phyloP scores from a whole-genome alignment of 495 filamentous ascomycete genomes.

The Penicillium maclennaniae region DNA sequence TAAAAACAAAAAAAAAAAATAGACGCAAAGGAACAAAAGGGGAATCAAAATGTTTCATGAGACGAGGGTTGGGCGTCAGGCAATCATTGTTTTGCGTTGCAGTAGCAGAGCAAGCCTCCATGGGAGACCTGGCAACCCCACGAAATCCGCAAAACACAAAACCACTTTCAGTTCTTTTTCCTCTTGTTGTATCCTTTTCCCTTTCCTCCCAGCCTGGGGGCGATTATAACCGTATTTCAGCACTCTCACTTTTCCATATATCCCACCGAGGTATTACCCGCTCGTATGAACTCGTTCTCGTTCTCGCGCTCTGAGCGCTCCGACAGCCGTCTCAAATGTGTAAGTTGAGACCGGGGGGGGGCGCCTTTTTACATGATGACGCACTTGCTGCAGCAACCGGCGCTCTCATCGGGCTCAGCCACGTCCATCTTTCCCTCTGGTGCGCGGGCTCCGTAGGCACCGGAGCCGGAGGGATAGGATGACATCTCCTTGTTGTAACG shows the following conservation, averaged over 20 bases:
- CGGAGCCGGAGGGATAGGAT: conserved; percentile 67
- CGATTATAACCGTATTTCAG: conserved; percentile 5
- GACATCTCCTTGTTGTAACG: conserved; percentile 98
- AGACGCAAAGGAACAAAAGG: conserved; percentile 31
- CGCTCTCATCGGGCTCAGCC: conserved; percentile 62
- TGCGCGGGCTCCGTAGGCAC: conserved; percentile 56
- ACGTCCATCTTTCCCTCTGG: conserved; percentile 73
- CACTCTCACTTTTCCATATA: conserved; percentile 8
- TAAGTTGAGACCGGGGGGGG: background rate
- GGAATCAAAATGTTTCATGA: conserved; percentile 47
- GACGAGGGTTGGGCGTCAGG: conserved; percentile 42
- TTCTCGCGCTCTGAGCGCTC: background rate
- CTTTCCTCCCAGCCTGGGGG: background rate
- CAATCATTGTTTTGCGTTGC: background rate
- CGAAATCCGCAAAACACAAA: conserved; percentile 22
- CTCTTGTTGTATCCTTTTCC: conserved; percentile 3
- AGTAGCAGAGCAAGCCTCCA: background rate
- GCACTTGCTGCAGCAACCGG: conserved; percentile 84
- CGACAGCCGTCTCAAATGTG: background rate
- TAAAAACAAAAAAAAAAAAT: conserved; percentile 15
- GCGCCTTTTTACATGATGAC: conserved; percentile 77
- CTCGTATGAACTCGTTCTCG: conserved; percentile 6
- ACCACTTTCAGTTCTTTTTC: conserved; percentile 12
- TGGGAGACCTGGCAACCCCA: background rate
- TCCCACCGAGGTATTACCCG: conserved; percentile 6